Conservation (phyloP, 129 eudicot genomes). For the Ambrosia trifida region DNA sequence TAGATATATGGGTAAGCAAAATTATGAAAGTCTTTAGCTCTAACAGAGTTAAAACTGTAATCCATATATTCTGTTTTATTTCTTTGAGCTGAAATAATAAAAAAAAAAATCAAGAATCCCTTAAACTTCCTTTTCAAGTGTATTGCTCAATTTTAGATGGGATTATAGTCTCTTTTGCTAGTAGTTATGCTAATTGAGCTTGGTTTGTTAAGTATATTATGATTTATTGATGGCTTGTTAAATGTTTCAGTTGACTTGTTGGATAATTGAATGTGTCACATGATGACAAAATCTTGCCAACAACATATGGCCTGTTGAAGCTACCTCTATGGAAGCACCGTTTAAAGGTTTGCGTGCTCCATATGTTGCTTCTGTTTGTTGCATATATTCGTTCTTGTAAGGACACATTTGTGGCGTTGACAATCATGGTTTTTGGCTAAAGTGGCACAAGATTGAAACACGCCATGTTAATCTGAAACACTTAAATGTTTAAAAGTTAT, state of each 20-base stretch:
- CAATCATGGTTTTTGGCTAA: not conserved
- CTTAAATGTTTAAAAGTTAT: not conserved
- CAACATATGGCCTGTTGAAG: slow-evolving; percentile 79
- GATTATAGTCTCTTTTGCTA: slow-evolving; percentile 9
- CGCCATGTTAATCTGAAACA: not conserved
- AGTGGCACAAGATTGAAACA: not conserved
- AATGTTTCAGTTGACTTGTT: slow-evolving; percentile 64
- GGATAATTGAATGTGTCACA: slow-evolving; percentile 62
- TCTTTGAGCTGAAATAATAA: too few species aligned
- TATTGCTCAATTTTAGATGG: slow-evolving; percentile 25
- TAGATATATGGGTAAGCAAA: too few species aligned
- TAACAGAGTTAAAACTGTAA: too few species aligned
- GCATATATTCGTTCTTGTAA: not conserved
- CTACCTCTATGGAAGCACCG: slow-evolving; percentile 98
- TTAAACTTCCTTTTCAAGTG: slow-evolving; percentile 1
- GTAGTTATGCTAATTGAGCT: slow-evolving; percentile 10
- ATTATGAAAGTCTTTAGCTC: too few species aligned
- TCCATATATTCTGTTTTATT: too few species aligned
- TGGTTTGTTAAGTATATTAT: not conserved
- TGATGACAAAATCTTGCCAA: slow-evolving; percentile 77
- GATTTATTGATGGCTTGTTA: not conserved
- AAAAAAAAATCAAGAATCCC: not conserved
- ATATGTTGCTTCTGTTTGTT: not conserved
- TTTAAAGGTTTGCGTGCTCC: slow-evolving; percentile 53
- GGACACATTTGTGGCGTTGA: not conserved